Conservation (phyloP, 495 filamentous ascomycete genomes). For the Xylaria telfairii region DNA sequence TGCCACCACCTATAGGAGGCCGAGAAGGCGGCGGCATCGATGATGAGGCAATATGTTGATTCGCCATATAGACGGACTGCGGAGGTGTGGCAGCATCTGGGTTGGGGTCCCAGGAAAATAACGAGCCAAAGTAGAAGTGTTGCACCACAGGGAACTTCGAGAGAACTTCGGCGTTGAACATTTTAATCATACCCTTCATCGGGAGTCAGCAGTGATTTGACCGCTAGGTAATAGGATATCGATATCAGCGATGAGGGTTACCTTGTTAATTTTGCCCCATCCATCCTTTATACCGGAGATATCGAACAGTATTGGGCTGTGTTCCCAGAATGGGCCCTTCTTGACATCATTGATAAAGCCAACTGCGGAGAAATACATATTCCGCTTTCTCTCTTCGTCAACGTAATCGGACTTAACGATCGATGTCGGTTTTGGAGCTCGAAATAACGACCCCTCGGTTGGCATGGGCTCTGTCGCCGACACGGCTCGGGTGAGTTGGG, state of each 20-base stretch:
- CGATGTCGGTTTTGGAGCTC: constrained; percentile 72
- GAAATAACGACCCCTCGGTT: constrained; percentile 73
- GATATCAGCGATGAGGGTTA: constrained; percentile 35
- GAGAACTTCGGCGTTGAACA: constrained; percentile 94
- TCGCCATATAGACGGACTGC: constrained; percentile 62
- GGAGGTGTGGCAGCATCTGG: constrained; percentile 60
- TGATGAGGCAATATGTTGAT: constrained; percentile 55
- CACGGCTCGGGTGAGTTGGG: constrained; percentile 82
- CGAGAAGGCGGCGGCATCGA: constrained; percentile 31
- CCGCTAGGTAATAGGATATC: not conserved
- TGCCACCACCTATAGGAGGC: constrained; percentile 34
- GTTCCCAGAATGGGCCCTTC: constrained; percentile 96
- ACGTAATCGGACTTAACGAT: constrained; percentile 72
- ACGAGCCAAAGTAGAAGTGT: constrained; percentile 89
- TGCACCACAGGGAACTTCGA: constrained; percentile 96
- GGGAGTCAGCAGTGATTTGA: constrained; percentile 18
- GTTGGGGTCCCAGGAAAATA: constrained; percentile 84
- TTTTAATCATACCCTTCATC: constrained; percentile 83
- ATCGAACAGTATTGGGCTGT: constrained; percentile 93
- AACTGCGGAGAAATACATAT: constrained; percentile 98
- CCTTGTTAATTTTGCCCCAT: constrained; percentile 99
- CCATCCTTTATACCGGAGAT: constrained; percentile 88
- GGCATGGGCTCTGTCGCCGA: constrained; percentile 65
- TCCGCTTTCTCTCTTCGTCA: constrained; percentile 68
- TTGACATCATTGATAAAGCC: constrained; percentile 99